Conservation (phyloP, 805 yeast genomes). For the Schizosaccharomyces octosporus region DNA sequence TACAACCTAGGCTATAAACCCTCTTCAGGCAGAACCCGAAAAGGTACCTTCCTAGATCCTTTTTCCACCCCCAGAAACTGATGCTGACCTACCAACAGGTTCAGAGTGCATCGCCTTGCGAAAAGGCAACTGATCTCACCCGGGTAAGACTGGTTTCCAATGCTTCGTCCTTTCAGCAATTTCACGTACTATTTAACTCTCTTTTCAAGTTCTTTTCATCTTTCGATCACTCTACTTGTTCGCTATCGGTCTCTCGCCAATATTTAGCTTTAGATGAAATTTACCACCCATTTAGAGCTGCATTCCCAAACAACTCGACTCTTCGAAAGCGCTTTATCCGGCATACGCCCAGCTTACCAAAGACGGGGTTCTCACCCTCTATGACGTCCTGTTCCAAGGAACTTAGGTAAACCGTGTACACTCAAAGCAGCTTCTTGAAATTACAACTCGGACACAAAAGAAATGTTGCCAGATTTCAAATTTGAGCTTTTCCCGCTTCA, state of each 20-base stretch:
- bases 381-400: constrained; percentile 20
- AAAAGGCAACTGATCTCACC: constrained; percentile 9
- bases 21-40: constrained; percentile 9
- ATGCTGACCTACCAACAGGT: constrained; percentile 14
- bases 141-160: constrained; percentile 18
- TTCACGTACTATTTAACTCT: constrained; percentile 23
- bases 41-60: constrained; percentile 15
- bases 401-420: constrained; percentile 16
- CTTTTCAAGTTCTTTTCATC: constrained; percentile 23
- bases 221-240: constrained; percentile 24
- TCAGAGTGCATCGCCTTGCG: constrained; percentile 11
- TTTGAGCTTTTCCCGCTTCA: constrained; percentile 20
- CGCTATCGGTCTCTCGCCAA: constrained; percentile 26
- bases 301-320: constrained; percentile 20
- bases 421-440: constrained; percentile 17
- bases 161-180: constrained; percentile 22
- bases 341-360: constrained; percentile 12
- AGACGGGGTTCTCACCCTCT: constrained; percentile 22
- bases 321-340: constrained; percentile 15
- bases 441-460: constrained; percentile 17
- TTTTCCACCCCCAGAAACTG: constrained; percentile 18
- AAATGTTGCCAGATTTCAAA: constrained; percentile 18
- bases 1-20: constrained; percentile 6
- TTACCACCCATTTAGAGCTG: constrained; percentile 19
- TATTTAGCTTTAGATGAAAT: constrained; percentile 23